A percentile compares a stretch with the other conserved stretches of the same genome.
Conservation (phyloP, 2,329 filamentous ascomycete genomes). For the Colletotrichum phormii region DNA sequence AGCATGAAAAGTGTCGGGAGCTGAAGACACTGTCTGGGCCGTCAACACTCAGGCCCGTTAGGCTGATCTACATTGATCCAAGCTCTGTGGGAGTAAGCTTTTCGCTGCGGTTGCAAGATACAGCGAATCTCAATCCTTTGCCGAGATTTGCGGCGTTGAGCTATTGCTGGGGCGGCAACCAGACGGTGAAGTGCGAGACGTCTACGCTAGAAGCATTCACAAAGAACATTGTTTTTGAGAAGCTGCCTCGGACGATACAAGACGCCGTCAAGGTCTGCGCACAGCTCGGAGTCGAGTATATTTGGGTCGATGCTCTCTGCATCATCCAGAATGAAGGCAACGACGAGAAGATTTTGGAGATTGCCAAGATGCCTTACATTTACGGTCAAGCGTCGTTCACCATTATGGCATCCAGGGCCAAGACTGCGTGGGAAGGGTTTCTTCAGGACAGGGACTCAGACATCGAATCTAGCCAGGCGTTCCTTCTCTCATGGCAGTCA, state of each 20-base stretch:
- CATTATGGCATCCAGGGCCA: constrained; percentile 9
- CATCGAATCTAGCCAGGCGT: neutral
- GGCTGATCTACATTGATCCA: neutral
- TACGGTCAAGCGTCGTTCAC: neutral
- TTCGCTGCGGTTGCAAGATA: neutral
- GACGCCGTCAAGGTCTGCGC: neutral
- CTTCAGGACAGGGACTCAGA: neutral
- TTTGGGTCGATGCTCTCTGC: neutral
- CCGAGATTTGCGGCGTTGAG: neutral
- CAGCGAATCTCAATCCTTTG: neutral
- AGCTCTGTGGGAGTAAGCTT: neutral
- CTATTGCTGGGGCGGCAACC: neutral
- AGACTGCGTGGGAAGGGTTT: neutral
- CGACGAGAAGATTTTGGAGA: neutral
- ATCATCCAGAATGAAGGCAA: neutral
- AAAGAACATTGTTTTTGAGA: neutral
- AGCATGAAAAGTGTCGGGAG: neutral
- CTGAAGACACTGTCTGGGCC: neutral
- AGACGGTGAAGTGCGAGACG: neutral
- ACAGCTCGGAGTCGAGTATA: neutral
- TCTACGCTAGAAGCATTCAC: neutral
- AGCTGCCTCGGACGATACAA: neutral
- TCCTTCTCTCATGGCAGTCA: neutral
- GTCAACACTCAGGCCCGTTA: neutral
- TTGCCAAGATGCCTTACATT: neutral